These are phyloP conservation scores for Aquanectria penicillioides DNA, from an alignment of 2,329 filamentous ascomycete species.

Conservation along the genomic window DNA sequence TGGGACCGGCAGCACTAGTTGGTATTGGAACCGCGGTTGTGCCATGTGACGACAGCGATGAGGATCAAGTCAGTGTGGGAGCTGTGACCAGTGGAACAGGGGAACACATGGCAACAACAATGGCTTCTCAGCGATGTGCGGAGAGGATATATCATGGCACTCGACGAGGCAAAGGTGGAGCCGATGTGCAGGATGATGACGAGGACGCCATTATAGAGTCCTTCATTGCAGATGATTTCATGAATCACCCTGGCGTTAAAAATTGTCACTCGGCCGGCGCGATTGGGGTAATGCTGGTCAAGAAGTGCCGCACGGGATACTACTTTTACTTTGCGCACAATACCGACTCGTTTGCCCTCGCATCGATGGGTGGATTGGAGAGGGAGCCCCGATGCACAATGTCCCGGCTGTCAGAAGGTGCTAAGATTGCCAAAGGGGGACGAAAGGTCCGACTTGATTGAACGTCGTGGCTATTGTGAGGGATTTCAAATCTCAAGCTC, in stretches of 20 bases:
- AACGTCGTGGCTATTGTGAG: slow-evolving; percentile 10
- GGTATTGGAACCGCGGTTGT: slow-evolving; percentile 91
- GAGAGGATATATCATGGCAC: slow-evolving; percentile 82
- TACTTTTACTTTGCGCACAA: slow-evolving; percentile 96
- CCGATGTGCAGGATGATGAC: slow-evolving; percentile 74
- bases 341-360: slow-evolving; percentile 87
- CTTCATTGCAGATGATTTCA: slow-evolving; percentile 91
- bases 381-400: slow-evolving; percentile 82
- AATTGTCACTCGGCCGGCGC: slow-evolving; percentile 84
- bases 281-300: slow-evolving; percentile 90
- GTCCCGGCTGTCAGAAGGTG: slow-evolving; percentile 74
- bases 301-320: slow-evolving; percentile 79
- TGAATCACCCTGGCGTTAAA: slow-evolving; percentile 86
- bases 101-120: slow-evolving; percentile 96
- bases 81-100: slow-evolving; percentile 94
- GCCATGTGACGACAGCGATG: slow-evolving; percentile 77
- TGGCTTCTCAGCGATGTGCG: slow-evolving; percentile 88
- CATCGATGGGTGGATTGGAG: slow-evolving; percentile 87
- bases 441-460: slow-evolving; percentile 56
- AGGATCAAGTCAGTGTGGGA: slow-evolving; percentile 76
- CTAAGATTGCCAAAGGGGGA: slow-evolving; percentile 65
- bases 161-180: slow-evolving; percentile 68
- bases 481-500: not conserved
- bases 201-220: slow-evolving; percentile 79
- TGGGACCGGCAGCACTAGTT: slow-evolving; percentile 92